Conservation (phyloP, 192 early-diverging fungal species). For the Pilaira anomala region DNA sequence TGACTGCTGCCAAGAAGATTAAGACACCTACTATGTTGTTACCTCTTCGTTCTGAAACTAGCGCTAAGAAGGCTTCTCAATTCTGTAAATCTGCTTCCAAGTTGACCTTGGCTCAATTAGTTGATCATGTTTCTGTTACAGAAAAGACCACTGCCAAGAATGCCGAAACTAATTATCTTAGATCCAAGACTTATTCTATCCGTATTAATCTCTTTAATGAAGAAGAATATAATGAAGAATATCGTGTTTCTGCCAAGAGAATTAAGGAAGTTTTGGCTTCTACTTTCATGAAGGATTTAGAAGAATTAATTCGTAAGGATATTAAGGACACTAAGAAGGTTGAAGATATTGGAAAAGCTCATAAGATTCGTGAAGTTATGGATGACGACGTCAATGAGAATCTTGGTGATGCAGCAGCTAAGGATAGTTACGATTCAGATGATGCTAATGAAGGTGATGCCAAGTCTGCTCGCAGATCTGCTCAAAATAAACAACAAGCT, state of each 20-base stretch:
- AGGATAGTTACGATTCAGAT: conserved; percentile 32
- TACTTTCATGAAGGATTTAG: conserved; percentile 72
- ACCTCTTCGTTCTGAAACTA: conserved; percentile 77
- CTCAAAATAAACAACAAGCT: conserved; percentile 61
- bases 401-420: conserved; percentile 17
- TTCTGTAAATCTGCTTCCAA: conserved; percentile 73
- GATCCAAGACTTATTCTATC: conserved; percentile 77
- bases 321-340: conserved; percentile 60
- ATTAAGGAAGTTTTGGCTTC: conserved; percentile 74
- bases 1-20: conserved; percentile 98
- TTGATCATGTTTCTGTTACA: conserved; percentile 79
- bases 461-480: conserved; percentile 58
- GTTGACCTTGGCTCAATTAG: conserved; percentile 79
- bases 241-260: conserved; percentile 62
- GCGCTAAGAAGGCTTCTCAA: conserved; percentile 57
- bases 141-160: conserved; percentile 67
- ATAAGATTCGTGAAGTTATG: conserved; percentile 32
- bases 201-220: conserved; percentile 83
- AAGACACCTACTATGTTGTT: conserved; percentile 96
- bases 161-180: conserved; percentile 38
- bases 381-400: conserved; percentile 44
- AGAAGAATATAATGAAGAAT: conserved; percentile 73
- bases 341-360: conserved; percentile 37
- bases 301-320: conserved; percentile 72
- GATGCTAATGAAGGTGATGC: conserved; percentile 69